Base-by-base conservation (phyloP, 2,329 filamentous ascomycete species). In the Uncinocarpus reesii region DNA sequence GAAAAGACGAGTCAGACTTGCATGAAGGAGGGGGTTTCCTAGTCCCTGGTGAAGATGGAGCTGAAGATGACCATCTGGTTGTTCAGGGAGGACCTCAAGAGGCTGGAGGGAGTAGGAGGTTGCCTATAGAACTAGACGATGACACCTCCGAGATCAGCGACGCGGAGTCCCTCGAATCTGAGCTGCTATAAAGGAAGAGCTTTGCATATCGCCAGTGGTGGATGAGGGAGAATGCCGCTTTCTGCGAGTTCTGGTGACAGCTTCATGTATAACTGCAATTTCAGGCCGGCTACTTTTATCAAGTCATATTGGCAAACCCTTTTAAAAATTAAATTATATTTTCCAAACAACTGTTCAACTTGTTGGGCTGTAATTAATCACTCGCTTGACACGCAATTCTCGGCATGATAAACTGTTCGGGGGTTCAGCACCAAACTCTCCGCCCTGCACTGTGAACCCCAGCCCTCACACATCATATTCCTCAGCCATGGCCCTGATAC, bases 21-120 rank as follows among this genome's bases (percentile, higher is more conserved):
- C 34, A 50, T 7, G 21, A 23, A 2, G 59, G 56, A 8, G 60
- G 60, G 35, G 60, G 60, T 15, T 63, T 63, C 48, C 55, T 65
- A 10, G 44, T 64, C 2, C 57, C 59, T 2, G 60, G 61, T 20
- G 62, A 62, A 10, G 61, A 59, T 34, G 57, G 58, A 13, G 49
- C 31, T 15, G 31, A 23, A n/a, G 7, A 41, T 15, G 32, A 32
- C 18, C 18, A 37, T 8, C 8, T 20, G 1, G 18, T 13, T 5
- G 23, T 23, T 11, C 38, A 48, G n/a, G 15, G n/a, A 21, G 10
- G 6, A 18, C 13, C 7, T 21, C 28, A 10, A 6, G 31, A 34
- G 29, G 36, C 7, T 41, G 21, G 11, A 20, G 38, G 38, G 16
- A 43, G 15, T 21, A 37, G 16, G 15, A 31, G 38, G 16, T 11